These are phyloP conservation scores for Heliamphora pulchella DNA, from an alignment of 179 eudicot genomes.

Conservation along the genomic window DNA sequence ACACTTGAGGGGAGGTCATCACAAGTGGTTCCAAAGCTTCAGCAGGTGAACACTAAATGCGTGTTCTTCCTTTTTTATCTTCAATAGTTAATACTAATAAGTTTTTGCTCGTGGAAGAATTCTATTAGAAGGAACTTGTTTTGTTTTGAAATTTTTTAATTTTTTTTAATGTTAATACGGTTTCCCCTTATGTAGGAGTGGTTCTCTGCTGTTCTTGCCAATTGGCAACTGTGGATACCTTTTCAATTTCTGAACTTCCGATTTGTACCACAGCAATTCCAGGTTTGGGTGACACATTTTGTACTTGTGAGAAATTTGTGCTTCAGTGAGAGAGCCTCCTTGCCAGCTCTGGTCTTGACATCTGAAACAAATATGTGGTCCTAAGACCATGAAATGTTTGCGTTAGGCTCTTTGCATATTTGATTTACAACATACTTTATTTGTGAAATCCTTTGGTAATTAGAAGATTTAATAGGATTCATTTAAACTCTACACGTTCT, in stretches of 20 bases:
- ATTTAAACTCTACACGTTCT: too few species aligned
- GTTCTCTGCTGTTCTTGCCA: conserved; percentile 75
- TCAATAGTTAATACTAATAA: not conserved
- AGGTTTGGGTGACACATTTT: conserved; percentile 37
- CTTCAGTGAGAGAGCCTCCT: not conserved
- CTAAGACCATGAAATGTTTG: too few species aligned
- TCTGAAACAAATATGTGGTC: not conserved
- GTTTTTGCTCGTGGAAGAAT: not conserved
- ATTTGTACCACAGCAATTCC: conserved; percentile 87
- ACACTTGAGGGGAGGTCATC: conserved; percentile 78
- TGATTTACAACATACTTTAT: too few species aligned
- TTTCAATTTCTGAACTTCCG: conserved; percentile 88
- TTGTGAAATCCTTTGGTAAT: too few species aligned
- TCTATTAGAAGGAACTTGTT: not conserved
- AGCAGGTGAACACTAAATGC: conserved; percentile 43
- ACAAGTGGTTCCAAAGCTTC: conserved; percentile 72
- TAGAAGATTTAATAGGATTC: too few species aligned
- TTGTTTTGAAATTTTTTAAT: not conserved
- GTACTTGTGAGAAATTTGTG: not conserved
- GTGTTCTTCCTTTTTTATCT: not conserved
- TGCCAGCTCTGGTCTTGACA: not conserved
- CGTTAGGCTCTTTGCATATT: too few species aligned
- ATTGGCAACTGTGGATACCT: conserved; percentile 96
- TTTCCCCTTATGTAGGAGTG: conserved; percentile 51
- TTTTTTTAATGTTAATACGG: not conserved